These are phyloP conservation scores for Lichtheimia ornata DNA, from an alignment of 371 early-diverging fungal species.

Conservation along the genomic window DNA sequence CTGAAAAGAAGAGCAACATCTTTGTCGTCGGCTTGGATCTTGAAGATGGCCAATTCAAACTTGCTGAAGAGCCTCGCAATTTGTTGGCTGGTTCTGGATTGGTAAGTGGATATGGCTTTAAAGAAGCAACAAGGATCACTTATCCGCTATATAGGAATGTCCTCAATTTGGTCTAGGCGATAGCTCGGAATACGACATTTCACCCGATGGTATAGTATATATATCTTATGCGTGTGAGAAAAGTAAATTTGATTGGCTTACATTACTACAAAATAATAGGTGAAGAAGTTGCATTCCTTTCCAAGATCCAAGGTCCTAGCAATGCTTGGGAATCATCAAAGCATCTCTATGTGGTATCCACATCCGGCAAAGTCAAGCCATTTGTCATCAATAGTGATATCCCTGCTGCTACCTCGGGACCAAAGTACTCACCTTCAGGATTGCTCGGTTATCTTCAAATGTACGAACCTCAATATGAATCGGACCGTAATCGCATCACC, in stretches of 20 bases:
- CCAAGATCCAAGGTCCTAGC: conserved; percentile 63
- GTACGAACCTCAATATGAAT: conserved; percentile 71
- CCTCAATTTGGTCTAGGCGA: conserved; percentile 65
- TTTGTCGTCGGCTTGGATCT: conserved; percentile 50
- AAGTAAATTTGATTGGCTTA: too few species aligned
- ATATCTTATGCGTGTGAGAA: too few species aligned
- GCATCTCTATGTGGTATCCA: conserved; percentile 67
- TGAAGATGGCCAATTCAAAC: conserved; percentile 23
- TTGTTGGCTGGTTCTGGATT: conserved; percentile 50
- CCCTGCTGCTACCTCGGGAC: conserved; percentile 65
- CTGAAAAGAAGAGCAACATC: conserved; percentile 59
- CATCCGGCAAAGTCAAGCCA: conserved; percentile 46
- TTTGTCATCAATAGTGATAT: conserved; percentile 56
- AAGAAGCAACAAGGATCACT: neutral
- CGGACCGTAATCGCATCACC: conserved; percentile 76
- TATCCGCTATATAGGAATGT: conserved; percentile 32
- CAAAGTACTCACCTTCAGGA: conserved; percentile 68
- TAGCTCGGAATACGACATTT: conserved; percentile 59
- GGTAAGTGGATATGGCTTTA: conserved; percentile 14
- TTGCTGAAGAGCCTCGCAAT: conserved; percentile 47
- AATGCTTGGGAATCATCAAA: conserved; percentile 82
- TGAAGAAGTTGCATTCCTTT: conserved; percentile 66
- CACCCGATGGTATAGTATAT: conserved; percentile 49
- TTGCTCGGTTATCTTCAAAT: conserved; percentile 77
- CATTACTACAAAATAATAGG: conserved; percentile 26